Evolutionary conservation across 345 rosid species (phyloP), one percentile per base, ranked within the genome.

Genomic region (Euphorbia peplus): DNA sequence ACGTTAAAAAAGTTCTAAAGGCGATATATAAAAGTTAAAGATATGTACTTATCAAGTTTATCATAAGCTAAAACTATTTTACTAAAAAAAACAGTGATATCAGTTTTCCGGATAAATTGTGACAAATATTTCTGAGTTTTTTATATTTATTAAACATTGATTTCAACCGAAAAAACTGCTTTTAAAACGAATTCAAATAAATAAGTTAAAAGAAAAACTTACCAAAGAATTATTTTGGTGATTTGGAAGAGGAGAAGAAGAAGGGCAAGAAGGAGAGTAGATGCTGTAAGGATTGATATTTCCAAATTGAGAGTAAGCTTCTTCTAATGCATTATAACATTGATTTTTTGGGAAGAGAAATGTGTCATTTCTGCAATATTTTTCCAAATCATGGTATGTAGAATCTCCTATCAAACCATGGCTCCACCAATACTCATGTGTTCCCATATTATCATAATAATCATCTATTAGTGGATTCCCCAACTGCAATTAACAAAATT

Each of bases 391-490:
- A 12, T 62, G 3, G 57, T 84, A 86, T 0, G 88, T 81, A 0
- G 79, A 62, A 29, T 83, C 86, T 0, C 90, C 81, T 26, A 88
- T 86, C 80, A 88, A 60, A 0, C 90, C 90, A 72, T 88, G 90
- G 69, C 75, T 86, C 90, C 93, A 88, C 93, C 88, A 88, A 28
- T 59, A 88, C 68, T 86, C 88, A 18, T 76, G 70, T 0, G 81
- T 84, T 4, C 93, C 93, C 1, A 68, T 30, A 46, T 64, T 57
- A 55, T 88, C 93, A 14, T 78, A 22, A 11, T 81, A 75, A 60
- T 88, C 82, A 72, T 88, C 88, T 0, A 86, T 72, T 1, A 88
- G 69, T 5, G 93, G 87, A 78, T 88, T 88, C 2, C 93, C 93
- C 35, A 86, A 53, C 93, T 86, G 83, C 78, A 29, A 22, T 15